Base-by-base conservation (phyloP, 192 early-diverging fungal species). In the Linnemannia exigua region DNA sequence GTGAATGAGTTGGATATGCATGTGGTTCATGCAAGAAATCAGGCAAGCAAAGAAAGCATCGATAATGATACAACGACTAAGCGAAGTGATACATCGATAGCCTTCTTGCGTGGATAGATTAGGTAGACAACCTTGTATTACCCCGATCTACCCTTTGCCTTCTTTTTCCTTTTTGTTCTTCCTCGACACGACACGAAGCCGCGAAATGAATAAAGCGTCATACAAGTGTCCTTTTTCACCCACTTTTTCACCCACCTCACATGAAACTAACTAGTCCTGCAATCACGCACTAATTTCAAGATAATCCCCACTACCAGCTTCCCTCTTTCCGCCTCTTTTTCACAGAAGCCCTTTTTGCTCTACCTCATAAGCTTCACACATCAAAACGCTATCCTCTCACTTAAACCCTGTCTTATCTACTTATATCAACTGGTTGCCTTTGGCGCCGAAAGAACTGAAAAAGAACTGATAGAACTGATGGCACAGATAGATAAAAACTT, bases 401-500 rank as follows among this genome's bases (percentile, higher is more conserved):
- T 41, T 17, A 28, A n/a, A n/a, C n/a, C n/a, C n/a, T n/a, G n/a
- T n/a, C n/a, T n/a, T n/a, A n/a, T n/a, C n/a, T n/a, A n/a, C n/a
- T n/a, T n/a, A n/a, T n/a, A n/a, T 50, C 33, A 14, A 36, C 25
- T 19, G 6, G 35, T 28, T 7, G 20, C 50, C 19, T 22, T 11
- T 15, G 12, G 52, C 22, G 36, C 51, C 33, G n/a, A 5, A 22
- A 38, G 25, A 35, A 51, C 2, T 4, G 33, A 54, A 52, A 61
- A 7, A 44, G 41, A 44, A 3, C 41, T 44, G 5, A 6, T 9
- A 44, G 41, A 33, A 71, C 81, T 77, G 77, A 82, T 75, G n/a
- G n/a, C n/a, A n/a, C n/a, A n/a, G n/a, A n/a, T n/a, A n/a, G n/a
- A n/a, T n/a, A n/a, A n/a, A n/a, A n/a, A n/a, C n/a, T n/a, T n/a